These are phyloP conservation scores for Nemania sp. DNA, from an alignment of 2,329 filamentous ascomycete species.

Conservation along the genomic window DNA sequence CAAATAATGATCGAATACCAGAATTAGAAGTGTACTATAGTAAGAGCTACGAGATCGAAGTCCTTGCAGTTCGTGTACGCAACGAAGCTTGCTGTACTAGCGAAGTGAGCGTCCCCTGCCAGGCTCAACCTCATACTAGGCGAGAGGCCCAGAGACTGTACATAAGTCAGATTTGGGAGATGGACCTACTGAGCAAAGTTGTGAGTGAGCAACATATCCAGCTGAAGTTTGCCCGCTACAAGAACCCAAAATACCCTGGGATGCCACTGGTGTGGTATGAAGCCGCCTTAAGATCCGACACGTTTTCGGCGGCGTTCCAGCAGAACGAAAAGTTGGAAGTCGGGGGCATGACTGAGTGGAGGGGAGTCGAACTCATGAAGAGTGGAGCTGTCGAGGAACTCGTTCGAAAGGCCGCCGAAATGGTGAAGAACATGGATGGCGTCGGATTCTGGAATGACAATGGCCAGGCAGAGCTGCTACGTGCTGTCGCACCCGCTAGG, in stretches of 20 bases:
- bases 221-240: conserved; percentile 15
- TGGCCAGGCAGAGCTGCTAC: conserved; percentile 25
- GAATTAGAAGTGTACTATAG: conserved; percentile 32
- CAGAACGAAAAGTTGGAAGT: conserved; percentile 36
- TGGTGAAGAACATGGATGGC: conserved; percentile 39
- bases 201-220: conserved; percentile 7
- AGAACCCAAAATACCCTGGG: conserved; percentile 9
- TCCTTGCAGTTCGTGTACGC: conserved; percentile 32
- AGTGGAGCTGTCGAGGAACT: conserved; percentile 32
- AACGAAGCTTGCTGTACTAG: conserved; percentile 32
- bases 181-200: conserved; percentile 13
- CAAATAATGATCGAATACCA: conserved; percentile 25
- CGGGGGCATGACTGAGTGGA: conserved; percentile 36
- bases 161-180: conserved; percentile 38
- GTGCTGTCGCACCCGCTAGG: conserved; percentile 11
- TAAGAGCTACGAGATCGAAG: conserved; percentile 28
- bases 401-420: conserved; percentile 28
- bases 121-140: neutral
- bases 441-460: conserved; percentile 39
- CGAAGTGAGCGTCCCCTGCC: neutral
- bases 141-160: conserved; percentile 29
- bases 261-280: conserved; percentile 36
- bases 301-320: conserved; percentile 30
- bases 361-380: conserved; percentile 27
- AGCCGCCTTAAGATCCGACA: conserved; percentile 31